Base-by-base conservation (phyloP, 2,329 filamentous ascomycete genomes). In the Colletotrichum cereale region DNA sequence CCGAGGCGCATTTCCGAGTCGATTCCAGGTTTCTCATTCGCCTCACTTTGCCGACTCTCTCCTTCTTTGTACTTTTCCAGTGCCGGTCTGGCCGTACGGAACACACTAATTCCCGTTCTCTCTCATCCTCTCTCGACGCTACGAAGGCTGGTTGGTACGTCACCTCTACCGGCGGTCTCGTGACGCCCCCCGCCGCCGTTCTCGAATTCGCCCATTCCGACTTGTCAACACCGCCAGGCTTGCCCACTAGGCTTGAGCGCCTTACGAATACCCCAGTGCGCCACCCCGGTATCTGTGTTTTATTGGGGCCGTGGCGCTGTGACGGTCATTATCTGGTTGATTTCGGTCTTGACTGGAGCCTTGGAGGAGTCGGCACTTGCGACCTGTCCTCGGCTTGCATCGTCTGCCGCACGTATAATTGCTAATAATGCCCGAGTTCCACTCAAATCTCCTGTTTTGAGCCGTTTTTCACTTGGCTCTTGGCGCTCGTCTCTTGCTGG, bases 401-500 rank as follows among this genome's bases (percentile, higher is more conserved):
- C 47, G 29, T 42, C 57, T 48, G 16, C 12, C 52, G 16, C 16
- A 47, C 31, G 18, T n/a, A 34, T 63, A 34, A 31, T 40, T 47
- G 42, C 42, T 42, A 29, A 58, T n/a, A 34, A 62, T 71, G 34
- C n/a, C 48, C 56, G 48, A 36, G 60, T 60, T 48, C 67, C 67
- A 67, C 67, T 40, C 63, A 57, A 60, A 71, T 67, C 56, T 71
- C 64, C 64, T 56, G 40, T 29, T n/a, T 11, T 5, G 18, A 24
- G 18, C 38, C 47, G 47, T 38, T 55, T 38, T 62, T 21, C 21
- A n/a, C 55, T 50, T 31, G 11, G 34, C 36, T 21, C 62, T 70
- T 52, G 57, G 56, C 56, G n/a, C 53, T 57, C 14, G 34, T 64
- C 26, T 48, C 42, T 40, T 29, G 31, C 21, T 50, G 50, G 44